Base-by-base conservation (phyloP, 2,329 filamentous ascomycete genomes). In the Phaeosphaeriaceae sp. region DNA sequence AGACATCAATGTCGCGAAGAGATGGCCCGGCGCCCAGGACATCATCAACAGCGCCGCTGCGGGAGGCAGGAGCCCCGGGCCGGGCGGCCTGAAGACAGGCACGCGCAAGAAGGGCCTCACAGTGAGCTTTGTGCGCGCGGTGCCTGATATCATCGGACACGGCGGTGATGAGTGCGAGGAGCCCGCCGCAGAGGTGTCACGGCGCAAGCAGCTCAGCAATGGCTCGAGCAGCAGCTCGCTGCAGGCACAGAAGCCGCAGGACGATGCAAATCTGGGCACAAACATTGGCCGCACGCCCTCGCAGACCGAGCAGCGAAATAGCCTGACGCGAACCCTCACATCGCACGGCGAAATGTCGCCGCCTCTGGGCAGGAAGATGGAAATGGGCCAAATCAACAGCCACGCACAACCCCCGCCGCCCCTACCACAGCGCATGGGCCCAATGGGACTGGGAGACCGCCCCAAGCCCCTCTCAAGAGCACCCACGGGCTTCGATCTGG, bases 141-240 rank as follows among this genome's bases (percentile, higher is more conserved):
- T 85, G 55, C 93, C 94, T 7, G 90, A 93, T 49, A 79, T 97
- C 61, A 97, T 98, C 71, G 94, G 94, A 49, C 90, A 94, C 77
- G 94, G 94, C 58, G 94, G 94, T 32, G 94, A 97, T 71, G 93
- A 97, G 76, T 90, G 48, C 55, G 88, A 91, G 54, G 81, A 85
- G 9, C 91, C 91, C 1, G 86, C 89, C 1, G 82, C 88, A 21
- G 91, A 95, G 72, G 89, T 97, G 55, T 89, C 88, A 5, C 84
- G 82, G 73, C 82, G 80, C 62, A 89, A 85, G 76, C 75, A 73
- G 58, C 63, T 69, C 28, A 63, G 56, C 60, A 72, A 63, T 54
- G 23, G 63, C 32, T 52, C 68, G 7, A 60, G 60, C 21, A 49
- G 55, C 21, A 68, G 67, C 51, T 63, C 56, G 47, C 56, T 63